Evolutionary conservation across 129 eudicot genomes (phyloP).

Genomic region (Solidago caesia): DNA sequence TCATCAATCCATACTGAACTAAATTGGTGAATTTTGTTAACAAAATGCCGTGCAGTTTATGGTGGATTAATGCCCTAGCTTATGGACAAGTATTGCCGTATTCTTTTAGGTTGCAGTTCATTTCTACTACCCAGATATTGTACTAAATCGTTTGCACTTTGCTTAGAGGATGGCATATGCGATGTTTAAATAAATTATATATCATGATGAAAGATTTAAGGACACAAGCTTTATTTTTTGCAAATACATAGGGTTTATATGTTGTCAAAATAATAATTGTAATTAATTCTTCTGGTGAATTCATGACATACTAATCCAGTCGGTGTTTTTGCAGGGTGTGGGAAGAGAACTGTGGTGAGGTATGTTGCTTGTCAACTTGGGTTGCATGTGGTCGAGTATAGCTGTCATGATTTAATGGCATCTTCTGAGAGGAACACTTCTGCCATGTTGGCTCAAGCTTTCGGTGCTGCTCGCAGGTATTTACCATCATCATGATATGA

Average conservation of each 20-base stretch:
- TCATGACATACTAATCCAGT: conserved; percentile 7
- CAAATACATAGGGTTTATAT: not conserved
- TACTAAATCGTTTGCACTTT: too few species aligned
- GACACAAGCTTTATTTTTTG: not conserved
- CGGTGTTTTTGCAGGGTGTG: conserved; percentile 56
- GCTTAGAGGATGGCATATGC: too few species aligned
- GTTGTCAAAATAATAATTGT: not conserved
- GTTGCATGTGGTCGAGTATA: conserved; percentile 85
- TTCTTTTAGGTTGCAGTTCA: too few species aligned
- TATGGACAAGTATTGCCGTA: too few species aligned
- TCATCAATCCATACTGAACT: too few species aligned
- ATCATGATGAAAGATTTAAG: too few species aligned
- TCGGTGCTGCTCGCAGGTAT: conserved; percentile 81
- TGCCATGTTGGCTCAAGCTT: conserved; percentile 69
- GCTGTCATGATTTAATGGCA: conserved; percentile 66
- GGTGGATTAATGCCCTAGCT: too few species aligned
- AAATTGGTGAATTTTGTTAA: too few species aligned
- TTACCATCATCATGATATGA: conserved; percentile 10
- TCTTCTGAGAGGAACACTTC: conserved; percentile 80
- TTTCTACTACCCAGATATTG: too few species aligned
- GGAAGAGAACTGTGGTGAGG: conserved; percentile 86
- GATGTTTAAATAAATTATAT: too few species aligned
- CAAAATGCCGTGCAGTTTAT: too few species aligned
- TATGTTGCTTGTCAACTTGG: conserved; percentile 80
- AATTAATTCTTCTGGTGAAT: not conserved